phyloP scores from a whole-genome alignment of 441 rosid genomes.

The Pelargonium cotyledonis region DNA sequence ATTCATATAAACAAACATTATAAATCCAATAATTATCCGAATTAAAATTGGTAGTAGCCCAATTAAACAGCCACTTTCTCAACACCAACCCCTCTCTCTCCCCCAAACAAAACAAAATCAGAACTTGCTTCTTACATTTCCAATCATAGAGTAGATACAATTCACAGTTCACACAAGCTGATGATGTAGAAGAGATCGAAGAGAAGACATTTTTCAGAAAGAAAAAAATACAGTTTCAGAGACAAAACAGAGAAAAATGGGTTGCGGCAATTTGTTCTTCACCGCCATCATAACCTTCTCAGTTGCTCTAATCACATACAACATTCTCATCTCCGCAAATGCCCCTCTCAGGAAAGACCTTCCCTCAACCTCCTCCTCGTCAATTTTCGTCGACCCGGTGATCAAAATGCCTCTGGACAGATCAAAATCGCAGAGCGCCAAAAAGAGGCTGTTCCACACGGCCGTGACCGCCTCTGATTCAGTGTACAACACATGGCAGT shows the following conservation, averaged over 20 bases:
- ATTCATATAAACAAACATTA: no score
- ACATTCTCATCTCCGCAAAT: conserved; percentile 80
- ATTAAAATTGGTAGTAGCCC: no score
- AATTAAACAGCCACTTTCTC: no score
- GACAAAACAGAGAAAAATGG: conserved; percentile 36
- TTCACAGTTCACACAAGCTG: neutral
- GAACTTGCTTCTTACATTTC: no score
- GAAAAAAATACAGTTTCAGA: neutral
- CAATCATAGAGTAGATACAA: no score
- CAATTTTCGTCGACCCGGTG: conserved; percentile 45
- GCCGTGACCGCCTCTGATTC: conserved; percentile 92
- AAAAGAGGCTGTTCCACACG: conserved; percentile 67
- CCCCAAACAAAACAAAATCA: no score
- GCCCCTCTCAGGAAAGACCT: conserved; percentile 78
- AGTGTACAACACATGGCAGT: conserved; percentile 94
- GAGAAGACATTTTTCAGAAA: no score
- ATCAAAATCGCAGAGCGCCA: conserved; percentile 20
- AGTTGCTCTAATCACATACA: conserved; percentile 84
- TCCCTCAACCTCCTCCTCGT: conserved; percentile 32
- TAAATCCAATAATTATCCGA: no score
- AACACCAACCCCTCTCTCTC: no score
- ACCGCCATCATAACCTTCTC: conserved; percentile 60
- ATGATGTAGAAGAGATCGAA: neutral
- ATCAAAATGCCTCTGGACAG: conserved; percentile 59
- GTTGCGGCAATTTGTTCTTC: conserved; percentile 65